Percentiles rank a stretch among this genome's conserved stretches.
Conservation (phyloP, 1,284 basidiomycete species). For the Trichosporon coremiiforme region DNA sequence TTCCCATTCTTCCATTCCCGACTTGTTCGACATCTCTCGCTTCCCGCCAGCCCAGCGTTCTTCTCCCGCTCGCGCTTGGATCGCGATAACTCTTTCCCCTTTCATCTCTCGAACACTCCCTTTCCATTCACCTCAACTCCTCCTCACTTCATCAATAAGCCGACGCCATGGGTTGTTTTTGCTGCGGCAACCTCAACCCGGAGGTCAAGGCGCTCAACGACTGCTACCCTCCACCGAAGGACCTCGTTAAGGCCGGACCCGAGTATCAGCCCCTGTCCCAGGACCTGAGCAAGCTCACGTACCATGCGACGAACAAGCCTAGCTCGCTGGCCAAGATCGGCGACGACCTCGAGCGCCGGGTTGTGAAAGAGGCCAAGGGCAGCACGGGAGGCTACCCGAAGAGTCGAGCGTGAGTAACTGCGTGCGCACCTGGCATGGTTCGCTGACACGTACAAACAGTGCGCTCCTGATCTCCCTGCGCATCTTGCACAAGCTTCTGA, state of each 20-base stretch:
- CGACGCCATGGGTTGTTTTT: slow-evolving; percentile 40
- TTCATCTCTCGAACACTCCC: neutral
- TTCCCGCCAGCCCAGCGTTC: neutral
- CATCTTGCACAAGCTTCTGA: slow-evolving; percentile 80
- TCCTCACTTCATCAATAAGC: neutral
- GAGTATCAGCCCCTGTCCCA: slow-evolving; percentile 84
- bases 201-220: slow-evolving; percentile 68
- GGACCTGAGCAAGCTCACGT: slow-evolving; percentile 86
- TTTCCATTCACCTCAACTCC: neutral
- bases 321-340: slow-evolving; percentile 86
- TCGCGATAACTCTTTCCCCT: neutral
- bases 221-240: slow-evolving; percentile 85
- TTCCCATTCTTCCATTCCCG: slow-evolving; percentile 6
- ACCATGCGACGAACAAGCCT: slow-evolving; percentile 87
- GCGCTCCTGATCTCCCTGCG: slow-evolving; percentile 83
- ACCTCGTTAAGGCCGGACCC: slow-evolving; percentile 65
- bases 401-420: slow-evolving; percentile 70
- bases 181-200: slow-evolving; percentile 42
- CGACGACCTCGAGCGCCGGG: slow-evolving; percentile 77
- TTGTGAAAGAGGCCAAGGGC: slow-evolving; percentile 68
- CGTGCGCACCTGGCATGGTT: neutral
- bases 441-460: slow-evolving; percentile 56
- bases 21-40: neutral
- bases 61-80: neutral
- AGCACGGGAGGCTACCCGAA: slow-evolving; percentile 72